Evolutionary conservation across 768 basidiomycete genomes (phyloP), one percentile per base, ranked within the genome.

Genomic region (Pleurotus cornucopiae): DNA sequence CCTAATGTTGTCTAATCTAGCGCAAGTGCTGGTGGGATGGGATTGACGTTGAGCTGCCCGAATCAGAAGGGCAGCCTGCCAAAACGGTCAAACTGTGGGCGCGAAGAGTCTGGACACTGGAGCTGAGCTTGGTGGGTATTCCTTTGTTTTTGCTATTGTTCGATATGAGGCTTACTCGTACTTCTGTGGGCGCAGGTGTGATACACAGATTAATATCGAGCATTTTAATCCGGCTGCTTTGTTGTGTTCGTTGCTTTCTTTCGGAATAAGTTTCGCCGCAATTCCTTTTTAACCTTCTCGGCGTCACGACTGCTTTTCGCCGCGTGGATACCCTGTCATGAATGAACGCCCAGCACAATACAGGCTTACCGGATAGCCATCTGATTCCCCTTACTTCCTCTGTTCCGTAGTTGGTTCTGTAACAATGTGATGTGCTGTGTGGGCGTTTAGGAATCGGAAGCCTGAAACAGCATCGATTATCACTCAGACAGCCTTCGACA

Each of bases 1-100:
- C 43, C 43, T 60, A 48, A 58, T 55, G 7, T 12, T 55, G 34
- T 12, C 61, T 48, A 44, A 56, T 56, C n/a, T 58, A 98, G 95
- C 80, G 97, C 41, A 98, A 99, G 76, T 98, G 96, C 73, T 99
- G 97, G 97, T 99, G 97, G 97, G 97, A 99, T 63, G 96, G 96
- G 9, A 78, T 94, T 39, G 94, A 96, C 61, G 85, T 96, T 16
- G 91, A 97, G 54, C 67, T 98, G 43, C 83, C 88, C 6, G 76
- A 79, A 3, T 67, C 75, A 1, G 83, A 75, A 3, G 78, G 78
- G 38, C 71, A 82, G 49, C 65, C 78, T 5, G 73, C 79, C 6
- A 75, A 80, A 63, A 73, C 70, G 7, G 82, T 95, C 62, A 98
- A 98, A 72, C 79, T 99, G 46, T 98, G 97, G 96, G 94, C 96